Conservation (phyloP, 1,139 yeast genomes). For the Hyphopichia wangnamkhiaoensis region DNA sequence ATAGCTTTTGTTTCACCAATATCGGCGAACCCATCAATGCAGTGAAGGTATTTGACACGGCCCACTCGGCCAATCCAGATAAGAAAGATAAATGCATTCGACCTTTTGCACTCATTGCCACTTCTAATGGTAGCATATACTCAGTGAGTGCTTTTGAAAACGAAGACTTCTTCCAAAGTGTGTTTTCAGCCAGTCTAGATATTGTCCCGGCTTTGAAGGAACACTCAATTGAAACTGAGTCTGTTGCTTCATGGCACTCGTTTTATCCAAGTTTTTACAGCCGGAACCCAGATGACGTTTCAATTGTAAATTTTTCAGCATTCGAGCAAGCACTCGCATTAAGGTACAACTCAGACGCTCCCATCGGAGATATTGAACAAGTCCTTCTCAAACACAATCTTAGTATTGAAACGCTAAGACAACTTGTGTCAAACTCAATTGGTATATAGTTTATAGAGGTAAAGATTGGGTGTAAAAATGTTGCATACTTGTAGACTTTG, state of each 20-base stretch:
- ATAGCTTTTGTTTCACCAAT: neutral
- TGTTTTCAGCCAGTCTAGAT: neutral
- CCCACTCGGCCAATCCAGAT: neutral
- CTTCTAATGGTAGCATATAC: conserved; percentile 38
- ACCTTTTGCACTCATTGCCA: conserved; percentile 29
- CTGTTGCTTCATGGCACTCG: no score
- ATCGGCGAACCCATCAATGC: conserved; percentile 1
- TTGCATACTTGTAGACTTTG: no score
- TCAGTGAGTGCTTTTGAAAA: conserved; percentile 8
- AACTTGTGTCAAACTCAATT: no score
- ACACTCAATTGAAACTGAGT: neutral
- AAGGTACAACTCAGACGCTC: no score
- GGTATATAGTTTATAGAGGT: no score
- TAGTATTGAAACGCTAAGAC: no score
- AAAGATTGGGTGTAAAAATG: no score
- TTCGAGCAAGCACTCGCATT: neutral
- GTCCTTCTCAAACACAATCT: no score
- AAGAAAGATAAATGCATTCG: neutral
- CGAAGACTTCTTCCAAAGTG: neutral
- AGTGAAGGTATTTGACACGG: neutral
- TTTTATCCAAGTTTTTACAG: no score
- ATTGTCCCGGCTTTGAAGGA: neutral
- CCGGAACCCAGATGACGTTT: no score
- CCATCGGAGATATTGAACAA: no score
- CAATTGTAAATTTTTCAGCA: neutral